Evolutionary conservation across 331 rosid species (phyloP), one percentile per base, ranked within the genome.

Genomic region (Erythrophleum ivorense): DNA sequence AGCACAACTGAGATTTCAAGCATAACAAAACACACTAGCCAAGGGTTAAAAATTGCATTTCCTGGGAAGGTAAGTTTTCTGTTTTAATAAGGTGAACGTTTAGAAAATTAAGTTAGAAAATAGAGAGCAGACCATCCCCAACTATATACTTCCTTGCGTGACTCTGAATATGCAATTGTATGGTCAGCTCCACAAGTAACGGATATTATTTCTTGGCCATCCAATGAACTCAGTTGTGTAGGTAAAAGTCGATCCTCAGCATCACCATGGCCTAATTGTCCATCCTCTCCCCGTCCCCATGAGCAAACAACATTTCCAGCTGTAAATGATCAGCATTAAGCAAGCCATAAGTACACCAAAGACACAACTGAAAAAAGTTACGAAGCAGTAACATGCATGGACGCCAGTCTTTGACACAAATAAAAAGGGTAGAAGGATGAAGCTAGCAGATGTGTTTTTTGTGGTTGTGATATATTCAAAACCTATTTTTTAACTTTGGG

Each of bases 201-300:
- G 62, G 93, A 88, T 16, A 81, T 88, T 57, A 93, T 88, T 15
- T 93, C 89, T 53, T 76, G 96, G 69, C 79, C 96, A 79, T 93
- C 94, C 87, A 95, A 79, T 10, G 92, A 93, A 36, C 92, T 93
- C 65, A 93, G 74, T 68, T 89, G 92, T 46, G 94, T 93, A 0
- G 99, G 98, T 6, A 81, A 62, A 75, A 81, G 87, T 63, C 94
- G 81, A 81, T 95, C 99, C 24, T 88, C 96, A 1, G 98, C 91
- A 82, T 95, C 97, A 40, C 98, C 99, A 80, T 88, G 96, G 62
- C 99, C 99, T 81, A 95, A 85, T 77, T 95, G 99, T 15, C 99
- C 99, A 76, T 95, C 99, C 88, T 95, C 99, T 67, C 98, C 99
- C 60, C 99, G 82, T 65, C 99, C 99, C 99, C 99, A 95, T 9